These are phyloP conservation scores for Hexamita inflata DNA, from an alignment of 208 protist genomes.

Conservation along the genomic window DNA sequence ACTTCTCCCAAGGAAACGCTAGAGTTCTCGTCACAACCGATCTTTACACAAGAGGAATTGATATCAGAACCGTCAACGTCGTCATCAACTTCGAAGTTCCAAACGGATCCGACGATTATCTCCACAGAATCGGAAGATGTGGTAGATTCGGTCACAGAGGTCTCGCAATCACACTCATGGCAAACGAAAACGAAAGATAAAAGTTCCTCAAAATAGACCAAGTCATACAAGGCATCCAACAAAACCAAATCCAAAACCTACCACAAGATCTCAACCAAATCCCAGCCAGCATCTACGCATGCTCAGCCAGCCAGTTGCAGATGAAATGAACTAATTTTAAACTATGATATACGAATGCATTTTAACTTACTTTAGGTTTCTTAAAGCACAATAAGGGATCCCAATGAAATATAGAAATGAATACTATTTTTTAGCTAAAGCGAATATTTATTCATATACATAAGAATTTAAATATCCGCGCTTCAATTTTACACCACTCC, in stretches of 20 bases:
- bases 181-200: not conserved
- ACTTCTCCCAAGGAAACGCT: conserved; percentile 86
- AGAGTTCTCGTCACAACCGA: conserved; percentile 95
- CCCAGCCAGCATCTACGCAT: not conserved
- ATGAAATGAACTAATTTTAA: no score
- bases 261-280: not conserved
- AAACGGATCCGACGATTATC: conserved; percentile 80
- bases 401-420: no score
- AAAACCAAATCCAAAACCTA: conserved; percentile 1
- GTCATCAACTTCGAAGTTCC: conserved; percentile 99
- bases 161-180: conserved; percentile 75
- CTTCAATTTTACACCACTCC: no score
- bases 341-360: no score
- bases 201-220: not conserved
- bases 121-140: conserved; percentile 80
- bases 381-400: no score
- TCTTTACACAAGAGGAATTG: conserved; percentile 95
- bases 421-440: no score
- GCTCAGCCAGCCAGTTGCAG: no score
- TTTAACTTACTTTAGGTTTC: no score
- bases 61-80: conserved; percentile 95
- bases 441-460: no score
- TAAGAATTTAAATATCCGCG: no score
- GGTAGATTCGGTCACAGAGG: conserved; percentile 89
- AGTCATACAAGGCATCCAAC: not conserved